These are phyloP conservation scores for Fraxinus nigra DNA, from an alignment of 305 asterid species.

Conservation along the genomic window DNA sequence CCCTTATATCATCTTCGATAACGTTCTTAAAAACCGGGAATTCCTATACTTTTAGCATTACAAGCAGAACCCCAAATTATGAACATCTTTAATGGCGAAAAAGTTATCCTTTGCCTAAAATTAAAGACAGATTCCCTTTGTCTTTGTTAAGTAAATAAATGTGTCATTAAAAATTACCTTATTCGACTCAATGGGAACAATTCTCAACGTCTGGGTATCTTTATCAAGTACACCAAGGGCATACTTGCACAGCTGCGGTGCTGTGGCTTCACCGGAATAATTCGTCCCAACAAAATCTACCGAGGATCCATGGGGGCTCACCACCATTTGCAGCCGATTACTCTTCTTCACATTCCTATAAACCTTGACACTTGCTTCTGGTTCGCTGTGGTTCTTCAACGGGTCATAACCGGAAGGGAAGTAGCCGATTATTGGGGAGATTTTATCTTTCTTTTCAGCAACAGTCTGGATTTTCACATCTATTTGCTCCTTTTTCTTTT, in stretches of 20 bases:
- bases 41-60: neutral
- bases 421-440: constrained; percentile 61
- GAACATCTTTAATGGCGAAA: neutral
- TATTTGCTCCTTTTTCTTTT: neutral
- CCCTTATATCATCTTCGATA: neutral
- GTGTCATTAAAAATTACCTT: constrained; percentile 37
- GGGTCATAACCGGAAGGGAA: constrained; percentile 75
- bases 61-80: neutral
- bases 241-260: constrained; percentile 65
- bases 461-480: constrained; percentile 40
- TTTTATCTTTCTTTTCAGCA: constrained; percentile 40
- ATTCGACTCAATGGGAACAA: constrained; percentile 77
- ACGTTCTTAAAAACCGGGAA: neutral
- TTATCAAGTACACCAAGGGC: constrained; percentile 77
- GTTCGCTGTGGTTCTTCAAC: constrained; percentile 16
- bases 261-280: constrained; percentile 73
- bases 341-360: constrained; percentile 40
- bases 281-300: constrained; percentile 76
- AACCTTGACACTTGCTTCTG: constrained; percentile 32
- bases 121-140: neutral
- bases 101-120: neutral
- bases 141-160: neutral
- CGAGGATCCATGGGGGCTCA: constrained; percentile 45
- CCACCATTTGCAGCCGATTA: constrained; percentile 65
- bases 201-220: constrained; percentile 51